Evolutionary conservation across 2,329 filamentous ascomycete species (phyloP), one percentile per base, ranked within the genome.

Genomic region (Verticillium isaacii): DNA sequence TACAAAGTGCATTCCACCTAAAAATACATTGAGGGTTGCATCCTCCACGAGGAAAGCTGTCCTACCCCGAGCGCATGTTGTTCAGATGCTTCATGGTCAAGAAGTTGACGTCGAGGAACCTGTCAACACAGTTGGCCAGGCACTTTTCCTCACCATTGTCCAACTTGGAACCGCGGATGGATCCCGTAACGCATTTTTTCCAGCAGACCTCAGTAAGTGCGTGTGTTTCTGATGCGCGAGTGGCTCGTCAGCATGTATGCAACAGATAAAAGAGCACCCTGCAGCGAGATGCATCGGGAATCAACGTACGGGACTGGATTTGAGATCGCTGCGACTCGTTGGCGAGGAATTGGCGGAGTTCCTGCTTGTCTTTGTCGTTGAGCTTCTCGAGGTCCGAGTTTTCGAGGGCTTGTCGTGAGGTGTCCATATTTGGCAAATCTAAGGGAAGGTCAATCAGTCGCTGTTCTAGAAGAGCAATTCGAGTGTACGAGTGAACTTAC

Each of bases 51-150:
- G 9, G 19, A 52, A 25, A 23, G 8, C 29, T 23, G 12, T 34
- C 32, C 32, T 61, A 66, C 11, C 60, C 58, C 5, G 63, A 65
- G 32, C 82, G 79, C 79, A 85, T 77, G 65, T 72, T 84, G 74
- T 95, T 88, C 71, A 98, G 79, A 74, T 97, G 90, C 81, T 88
- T 89, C 76, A 97, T 80, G n/a, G 96, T 90, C 60, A 92, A 81
- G 67, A 91, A 78, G 78, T 94, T 95, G 65, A 93, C 85, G 76
- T 99, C 95, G 79, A 98, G 84, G 78, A 96, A 98, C 61, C 95
- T 85, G 71, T 97, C 91, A 61, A 98, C 93, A 72, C 95, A 99
- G 81, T 97, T 97, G 74, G 88, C 82, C 74, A 97, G 85, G 76
- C 95, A 99, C 9, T 82, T 78, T 79, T 95, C 89, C 80, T 99